These are phyloP conservation scores for Hyphopichia burtonii DNA, from an alignment of 1,139 yeast species.

Conservation along the genomic window DNA sequence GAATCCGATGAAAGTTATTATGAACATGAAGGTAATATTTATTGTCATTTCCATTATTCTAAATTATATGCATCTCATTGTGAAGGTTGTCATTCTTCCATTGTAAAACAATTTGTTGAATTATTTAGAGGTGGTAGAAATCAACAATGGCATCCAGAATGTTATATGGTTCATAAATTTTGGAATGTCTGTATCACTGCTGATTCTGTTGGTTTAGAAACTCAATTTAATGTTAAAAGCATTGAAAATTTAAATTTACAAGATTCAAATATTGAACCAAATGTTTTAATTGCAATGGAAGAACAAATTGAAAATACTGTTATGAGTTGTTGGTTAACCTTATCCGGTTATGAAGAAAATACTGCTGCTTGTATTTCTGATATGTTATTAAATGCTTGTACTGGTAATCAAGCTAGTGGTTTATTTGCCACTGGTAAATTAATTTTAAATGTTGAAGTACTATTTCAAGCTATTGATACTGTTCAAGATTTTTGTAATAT, in stretches of 20 bases:
- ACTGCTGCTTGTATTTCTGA: slow-evolving; percentile 90
- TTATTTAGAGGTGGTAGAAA: slow-evolving; percentile 89
- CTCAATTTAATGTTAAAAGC: slow-evolving; percentile 15
- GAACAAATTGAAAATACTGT: slow-evolving; percentile 66
- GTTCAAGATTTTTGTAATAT: slow-evolving; percentile 34
- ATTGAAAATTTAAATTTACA: slow-evolving; percentile 8
- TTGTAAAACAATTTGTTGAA: slow-evolving; percentile 91
- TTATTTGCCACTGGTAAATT: slow-evolving; percentile 71
- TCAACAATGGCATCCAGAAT: slow-evolving; percentile 99
- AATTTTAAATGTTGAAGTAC: slow-evolving; percentile 69
- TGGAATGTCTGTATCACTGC: slow-evolving; percentile 89
- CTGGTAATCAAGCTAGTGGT: slow-evolving; percentile 71
- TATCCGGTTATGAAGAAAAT: slow-evolving; percentile 90
- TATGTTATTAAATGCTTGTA: slow-evolving; percentile 84
- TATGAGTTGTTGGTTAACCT: slow-evolving; percentile 80
- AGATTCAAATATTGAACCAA: slow-evolving; percentile 33
- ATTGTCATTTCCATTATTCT: slow-evolving; percentile 90
- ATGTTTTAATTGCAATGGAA: slow-evolving; percentile 57
- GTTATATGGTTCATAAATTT: slow-evolving; percentile 95
- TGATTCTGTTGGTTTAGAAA: slow-evolving; percentile 56
- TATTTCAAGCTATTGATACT: slow-evolving; percentile 75
- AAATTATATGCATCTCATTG: slow-evolving; percentile 83
- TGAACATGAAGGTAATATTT: slow-evolving; percentile 79
- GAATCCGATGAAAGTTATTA: slow-evolving; percentile 92
- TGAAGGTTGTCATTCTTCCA: slow-evolving; percentile 91